Base-by-base conservation (phyloP, 768 basidiomycete genomes). In the Phylloporus sp. region DNA sequence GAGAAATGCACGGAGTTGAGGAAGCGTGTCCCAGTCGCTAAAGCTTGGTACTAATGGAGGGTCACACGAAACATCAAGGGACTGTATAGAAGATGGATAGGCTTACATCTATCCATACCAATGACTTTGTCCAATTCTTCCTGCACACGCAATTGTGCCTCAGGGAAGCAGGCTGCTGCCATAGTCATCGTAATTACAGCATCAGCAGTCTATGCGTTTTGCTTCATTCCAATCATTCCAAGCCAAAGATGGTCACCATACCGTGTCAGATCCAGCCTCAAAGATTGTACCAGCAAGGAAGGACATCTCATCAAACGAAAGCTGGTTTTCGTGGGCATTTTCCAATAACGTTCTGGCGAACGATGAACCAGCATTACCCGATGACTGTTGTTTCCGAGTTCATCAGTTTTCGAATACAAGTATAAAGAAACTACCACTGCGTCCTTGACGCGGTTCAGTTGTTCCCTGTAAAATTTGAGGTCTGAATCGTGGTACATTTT, bases 261-360 rank as follows among this genome's bases (percentile, higher is more conserved):
- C 74, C 31, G 83, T 84, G 51, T 82, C 83, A 0, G 76, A 76
- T 5, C 83, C 82, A 10, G 82, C 82, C 38, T 79, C 83, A 53
- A 82, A 84, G 64, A 84, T 72, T 20, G 73, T 74, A 2, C 83
- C 84, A 2, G 79, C 77, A 36, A 85, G 75, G 59, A 80, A 85
- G 0, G 82, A 71, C 12, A 77, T 75, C 50, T 86, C 81, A 46
- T 78, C 70, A 38, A 75, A 68, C 4, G 79, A 73, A 8, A 85
- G 69, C 9, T 72, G 75, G 31, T 79, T 74, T 36, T 79, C 75
- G 0, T 61, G 52, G 52, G 76, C 74, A 9, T 73, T 72, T 53
- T 83, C 80, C 6, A 84, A 60, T 16, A 85, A 69, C 31, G 78
- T 79, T 62, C 73, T 78, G 0, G 74, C 76, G 53, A 86, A 84